Conservation (phyloP, 192 early-diverging fungal species). For the Coemansia sp. region DNA sequence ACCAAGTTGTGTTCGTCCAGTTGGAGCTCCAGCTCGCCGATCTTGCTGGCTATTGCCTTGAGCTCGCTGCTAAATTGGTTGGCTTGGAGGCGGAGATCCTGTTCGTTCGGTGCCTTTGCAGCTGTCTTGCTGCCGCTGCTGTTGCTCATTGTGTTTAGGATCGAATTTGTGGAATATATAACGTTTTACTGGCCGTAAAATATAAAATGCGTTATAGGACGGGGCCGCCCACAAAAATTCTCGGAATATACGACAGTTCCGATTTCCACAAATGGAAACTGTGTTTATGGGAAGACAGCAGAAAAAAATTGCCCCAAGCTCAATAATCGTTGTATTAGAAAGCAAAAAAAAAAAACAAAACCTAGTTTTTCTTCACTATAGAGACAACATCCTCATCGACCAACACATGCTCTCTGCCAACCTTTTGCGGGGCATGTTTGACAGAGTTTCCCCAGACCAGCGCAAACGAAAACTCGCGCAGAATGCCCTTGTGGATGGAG, state of each 20-base stretch:
- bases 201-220: too few species aligned
- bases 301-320: too few species aligned
- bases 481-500: conserved; percentile 91
- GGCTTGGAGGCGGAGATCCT: conserved; percentile 46
- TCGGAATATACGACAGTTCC: not conserved
- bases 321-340: too few species aligned
- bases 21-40: conserved; percentile 93
- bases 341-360: not conserved
- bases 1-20: conserved; percentile 85
- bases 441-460: conserved; percentile 95
- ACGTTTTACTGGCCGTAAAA: not conserved
- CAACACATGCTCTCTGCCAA: conserved; percentile 90
- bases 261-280: not conserved
- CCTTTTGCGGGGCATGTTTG: conserved; percentile 98
- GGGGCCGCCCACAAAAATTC: too few species aligned
- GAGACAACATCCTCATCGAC: conserved; percentile 98
- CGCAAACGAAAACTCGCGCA: conserved; percentile 90
- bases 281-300: not conserved
- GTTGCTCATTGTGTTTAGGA: not conserved
- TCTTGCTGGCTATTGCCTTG: conserved; percentile 82
- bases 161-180: not conserved
- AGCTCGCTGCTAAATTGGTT: conserved; percentile 78
- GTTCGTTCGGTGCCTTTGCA: conserved; percentile 24
- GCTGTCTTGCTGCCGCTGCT: conserved; percentile 3
- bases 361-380: conserved; percentile 66